A percentile compares a stretch with the other conserved stretches of the same genome.
These are phyloP conservation scores for Ustanciosporium gigantosporum DNA, from an alignment of 1,284 basidiomycete genomes.

Conservation along the genomic window DNA sequence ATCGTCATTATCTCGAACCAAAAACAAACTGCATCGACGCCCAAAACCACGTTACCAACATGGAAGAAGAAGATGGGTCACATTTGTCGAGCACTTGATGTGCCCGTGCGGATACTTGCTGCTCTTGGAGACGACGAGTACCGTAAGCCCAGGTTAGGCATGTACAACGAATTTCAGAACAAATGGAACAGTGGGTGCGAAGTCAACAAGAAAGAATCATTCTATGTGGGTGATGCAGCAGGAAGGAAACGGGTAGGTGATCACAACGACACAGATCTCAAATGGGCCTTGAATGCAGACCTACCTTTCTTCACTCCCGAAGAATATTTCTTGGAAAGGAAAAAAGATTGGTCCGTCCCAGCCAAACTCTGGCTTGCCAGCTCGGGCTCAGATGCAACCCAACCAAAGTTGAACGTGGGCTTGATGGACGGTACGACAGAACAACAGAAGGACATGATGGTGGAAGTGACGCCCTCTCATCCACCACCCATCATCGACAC, in stretches of 20 bases:
- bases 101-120: constrained; percentile 45
- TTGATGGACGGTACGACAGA: too few relatives aligned
- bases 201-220: constrained; percentile 26
- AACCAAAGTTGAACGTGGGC: too few relatives aligned
- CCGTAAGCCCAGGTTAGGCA: constrained; percentile 49
- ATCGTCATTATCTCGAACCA: constrained; percentile 49
- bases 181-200: constrained; percentile 18
- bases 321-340: constrained; percentile 45
- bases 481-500: too few relatives aligned
- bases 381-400: not conserved
- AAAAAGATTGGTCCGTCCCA: constrained; percentile 1
- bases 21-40: constrained; percentile 23
- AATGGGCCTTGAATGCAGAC: constrained; percentile 55
- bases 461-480: not conserved
- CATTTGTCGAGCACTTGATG: constrained; percentile 33
- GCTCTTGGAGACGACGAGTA: constrained; percentile 46
- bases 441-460: not conserved
- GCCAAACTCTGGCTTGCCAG: constrained; percentile 6
- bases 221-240: constrained; percentile 59
- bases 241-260: constrained; percentile 38
- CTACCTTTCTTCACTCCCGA: constrained; percentile 55
- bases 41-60: constrained; percentile 13
- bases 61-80: constrained; percentile 46
- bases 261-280: constrained; percentile 54
- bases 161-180: constrained; percentile 29